These are phyloP conservation scores for Asterophora parasitica DNA, from an alignment of 768 basidiomycete genomes.

Conservation along the genomic window DNA sequence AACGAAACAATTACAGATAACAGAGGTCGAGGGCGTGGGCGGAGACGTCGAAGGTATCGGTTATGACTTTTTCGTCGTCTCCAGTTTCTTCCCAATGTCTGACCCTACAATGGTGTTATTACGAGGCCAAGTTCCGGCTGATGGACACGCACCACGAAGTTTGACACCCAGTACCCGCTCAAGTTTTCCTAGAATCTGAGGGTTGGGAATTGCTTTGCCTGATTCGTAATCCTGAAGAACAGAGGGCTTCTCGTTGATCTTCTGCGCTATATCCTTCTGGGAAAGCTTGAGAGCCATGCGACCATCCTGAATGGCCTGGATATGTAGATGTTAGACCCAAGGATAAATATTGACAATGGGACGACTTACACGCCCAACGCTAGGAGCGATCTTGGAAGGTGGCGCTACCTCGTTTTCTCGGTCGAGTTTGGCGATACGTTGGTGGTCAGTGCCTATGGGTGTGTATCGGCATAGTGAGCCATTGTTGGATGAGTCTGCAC, in stretches of 20 bases:
- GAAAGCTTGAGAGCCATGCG: conserved; percentile 75
- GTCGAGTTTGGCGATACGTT: conserved; percentile 89
- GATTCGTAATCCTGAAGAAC: conserved; percentile 87
- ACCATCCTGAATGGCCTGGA: conserved; percentile 74
- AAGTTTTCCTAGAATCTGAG: conserved; percentile 84
- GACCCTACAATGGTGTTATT: conserved; percentile 37
- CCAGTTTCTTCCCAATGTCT: conserved; percentile 86
- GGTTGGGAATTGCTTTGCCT: conserved; percentile 80
- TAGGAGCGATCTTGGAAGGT: conserved; percentile 70
- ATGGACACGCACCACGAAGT: conserved; percentile 63
- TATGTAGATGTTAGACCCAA: conserved; percentile 7
- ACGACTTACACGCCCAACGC: conserved; percentile 63
- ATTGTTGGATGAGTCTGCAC: conserved; percentile 11
- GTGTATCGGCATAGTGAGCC: background rate
- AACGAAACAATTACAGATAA: conserved; percentile 23
- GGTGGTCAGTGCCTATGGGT: conserved; percentile 79
- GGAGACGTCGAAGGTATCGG: conserved; percentile 29
- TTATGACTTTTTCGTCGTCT: conserved; percentile 70
- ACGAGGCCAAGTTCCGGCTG: background rate
- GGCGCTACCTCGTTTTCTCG: conserved; percentile 95
- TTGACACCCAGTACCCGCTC: conserved; percentile 85
- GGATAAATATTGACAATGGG: background rate
- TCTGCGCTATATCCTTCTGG: conserved; percentile 90
- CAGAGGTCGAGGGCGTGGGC: conserved; percentile 17
- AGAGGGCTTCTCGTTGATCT: conserved; percentile 90